Conservation (phyloP, 2,329 filamentous ascomycete species). For the Pochonia chlamydosporia region DNA sequence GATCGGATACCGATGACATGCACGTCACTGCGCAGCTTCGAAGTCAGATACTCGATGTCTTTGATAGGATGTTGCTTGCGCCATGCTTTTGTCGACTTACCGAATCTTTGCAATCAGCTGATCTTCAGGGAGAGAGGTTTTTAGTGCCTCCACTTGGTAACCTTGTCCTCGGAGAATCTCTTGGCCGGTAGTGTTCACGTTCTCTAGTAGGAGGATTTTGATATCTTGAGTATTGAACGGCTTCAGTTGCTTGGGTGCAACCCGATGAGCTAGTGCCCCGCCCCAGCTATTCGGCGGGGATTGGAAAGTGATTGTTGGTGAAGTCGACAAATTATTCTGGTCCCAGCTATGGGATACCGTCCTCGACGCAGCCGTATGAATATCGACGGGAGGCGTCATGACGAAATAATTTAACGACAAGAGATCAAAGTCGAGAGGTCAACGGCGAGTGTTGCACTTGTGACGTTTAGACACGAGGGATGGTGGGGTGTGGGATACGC, state of each 20-base stretch:
- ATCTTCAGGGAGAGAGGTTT: slow-evolving; percentile 84
- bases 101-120: slow-evolving; percentile 95
- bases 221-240: slow-evolving; percentile 94
- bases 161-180: slow-evolving; percentile 80
- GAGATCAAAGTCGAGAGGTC: not conserved
- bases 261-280: slow-evolving; percentile 32
- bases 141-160: slow-evolving; percentile 91
- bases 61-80: not conserved
- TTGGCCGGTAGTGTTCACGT: slow-evolving; percentile 85
- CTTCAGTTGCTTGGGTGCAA: slow-evolving; percentile 70
- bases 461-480: no score
- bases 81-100: slow-evolving; percentile 46
- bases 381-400: slow-evolving; percentile 43
- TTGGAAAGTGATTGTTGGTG: slow-evolving; percentile 69
- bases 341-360: slow-evolving; percentile 54
- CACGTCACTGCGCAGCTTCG: slow-evolving; percentile 58
- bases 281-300: slow-evolving; percentile 63
- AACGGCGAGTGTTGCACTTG: not conserved
- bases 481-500: no score
- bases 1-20: slow-evolving; percentile 98
- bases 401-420: slow-evolving; percentile 1
- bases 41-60: slow-evolving; percentile 10
- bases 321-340: slow-evolving; percentile 55
- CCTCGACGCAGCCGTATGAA: slow-evolving; percentile 30
- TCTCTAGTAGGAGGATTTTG: slow-evolving; percentile 92